These are phyloP conservation scores for Trifolium fragiferum DNA, from an alignment of 306 rosid genomes.

Conservation along the genomic window DNA sequence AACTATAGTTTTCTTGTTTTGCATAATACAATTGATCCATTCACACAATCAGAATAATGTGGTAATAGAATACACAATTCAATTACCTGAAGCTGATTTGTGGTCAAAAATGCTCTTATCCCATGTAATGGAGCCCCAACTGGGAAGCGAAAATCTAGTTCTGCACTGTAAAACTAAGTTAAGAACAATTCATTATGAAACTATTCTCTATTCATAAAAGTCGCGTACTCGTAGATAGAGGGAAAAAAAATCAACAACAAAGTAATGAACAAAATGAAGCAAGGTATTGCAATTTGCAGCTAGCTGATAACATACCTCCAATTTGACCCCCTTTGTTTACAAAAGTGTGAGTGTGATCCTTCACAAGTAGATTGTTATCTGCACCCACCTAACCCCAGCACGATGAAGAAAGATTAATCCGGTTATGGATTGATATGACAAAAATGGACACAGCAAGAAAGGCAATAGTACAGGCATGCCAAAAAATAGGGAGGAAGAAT, in stretches of 20 bases:
- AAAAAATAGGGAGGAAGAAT: constrained; percentile 10
- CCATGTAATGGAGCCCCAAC: constrained; percentile 96
- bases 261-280: constrained; percentile 18
- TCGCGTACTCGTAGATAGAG: background rate
- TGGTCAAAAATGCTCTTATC: constrained; percentile 86
- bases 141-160: constrained; percentile 96
- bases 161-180: constrained; percentile 61
- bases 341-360: constrained; percentile 96
- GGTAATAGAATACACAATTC: constrained; percentile 13
- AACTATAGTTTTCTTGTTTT: constrained; percentile 21
- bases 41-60: constrained; percentile 36
- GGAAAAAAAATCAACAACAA: constrained; percentile 19
- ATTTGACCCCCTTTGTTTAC: constrained; percentile 94
- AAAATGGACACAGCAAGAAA: constrained; percentile 18
- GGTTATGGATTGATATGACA: background rate
- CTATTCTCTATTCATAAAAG: constrained; percentile 20
- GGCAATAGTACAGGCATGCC: constrained; percentile 17
- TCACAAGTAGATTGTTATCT: constrained; percentile 80
- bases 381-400: constrained; percentile 82
- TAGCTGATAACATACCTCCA: constrained; percentile 66
- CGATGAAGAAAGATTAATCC: constrained; percentile 29
- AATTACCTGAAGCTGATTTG: constrained; percentile 88
- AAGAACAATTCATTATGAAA: constrained; percentile 25
- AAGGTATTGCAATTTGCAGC: constrained; percentile 39
- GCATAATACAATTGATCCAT: constrained; percentile 24